phyloP scores from a whole-genome alignment of 192 early-diverging fungal genomes.

The Pilaira anomala region DNA sequence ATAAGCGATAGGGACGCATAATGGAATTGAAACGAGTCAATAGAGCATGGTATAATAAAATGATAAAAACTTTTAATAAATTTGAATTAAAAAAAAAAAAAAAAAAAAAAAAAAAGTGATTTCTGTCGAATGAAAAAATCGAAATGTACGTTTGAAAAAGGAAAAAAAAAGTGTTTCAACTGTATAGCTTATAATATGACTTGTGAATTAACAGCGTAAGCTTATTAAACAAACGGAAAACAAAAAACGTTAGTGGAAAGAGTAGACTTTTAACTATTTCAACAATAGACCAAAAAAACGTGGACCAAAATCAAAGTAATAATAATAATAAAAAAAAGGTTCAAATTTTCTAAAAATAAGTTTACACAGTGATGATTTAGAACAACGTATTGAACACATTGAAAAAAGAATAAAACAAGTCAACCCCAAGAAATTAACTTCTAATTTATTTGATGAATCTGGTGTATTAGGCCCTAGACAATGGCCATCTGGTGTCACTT shows the following conservation, averaged over 20 bases:
- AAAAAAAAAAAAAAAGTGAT: too few species aligned
- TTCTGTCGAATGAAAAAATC: too few species aligned
- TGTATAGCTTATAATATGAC: not conserved
- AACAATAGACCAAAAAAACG: too few species aligned
- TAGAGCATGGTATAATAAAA: too few species aligned
- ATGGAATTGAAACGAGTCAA: too few species aligned
- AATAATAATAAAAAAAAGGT: not conserved
- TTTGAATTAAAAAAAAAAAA: too few species aligned
- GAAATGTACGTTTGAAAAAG: not conserved
- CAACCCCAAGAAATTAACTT: not conserved
- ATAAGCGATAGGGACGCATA: too few species aligned
- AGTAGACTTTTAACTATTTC: too few species aligned
- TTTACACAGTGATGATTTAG: constrained; percentile 6
- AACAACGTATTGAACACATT: constrained; percentile 11
- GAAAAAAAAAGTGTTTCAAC: not conserved
- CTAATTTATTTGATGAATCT: constrained; percentile 9
- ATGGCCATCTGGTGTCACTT: not conserved
- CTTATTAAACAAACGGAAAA: not conserved
- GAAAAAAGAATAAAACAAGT: not conserved
- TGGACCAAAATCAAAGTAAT: too few species aligned
- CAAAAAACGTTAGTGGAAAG: too few species aligned
- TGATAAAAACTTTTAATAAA: too few species aligned
- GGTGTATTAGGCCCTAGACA: not conserved
- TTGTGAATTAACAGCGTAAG: constrained; percentile 2
- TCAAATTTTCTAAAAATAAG: not conserved